These are phyloP conservation scores for Botrytis squamosa DNA, from an alignment of 2,329 filamentous ascomycete genomes.

Conservation along the genomic window DNA sequence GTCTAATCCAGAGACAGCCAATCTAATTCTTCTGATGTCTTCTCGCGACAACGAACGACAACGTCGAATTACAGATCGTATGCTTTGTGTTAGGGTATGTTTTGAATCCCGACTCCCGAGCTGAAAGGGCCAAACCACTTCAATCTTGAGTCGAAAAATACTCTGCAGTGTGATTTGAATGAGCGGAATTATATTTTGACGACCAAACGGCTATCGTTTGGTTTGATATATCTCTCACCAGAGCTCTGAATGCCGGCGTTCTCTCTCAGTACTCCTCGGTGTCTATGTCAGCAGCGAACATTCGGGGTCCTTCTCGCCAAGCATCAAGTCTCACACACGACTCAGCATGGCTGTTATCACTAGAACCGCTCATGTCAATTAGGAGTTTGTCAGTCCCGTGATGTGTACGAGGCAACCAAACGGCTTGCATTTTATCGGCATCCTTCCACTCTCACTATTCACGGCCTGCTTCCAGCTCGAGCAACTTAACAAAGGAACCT, in stretches of 20 bases:
- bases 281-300: background rate
- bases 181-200: background rate
- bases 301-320: background rate
- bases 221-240: background rate
- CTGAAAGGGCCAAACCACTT: background rate
- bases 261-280: background rate
- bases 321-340: background rate
- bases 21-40: background rate
- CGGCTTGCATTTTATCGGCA: background rate
- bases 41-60: background rate
- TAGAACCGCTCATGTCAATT: background rate
- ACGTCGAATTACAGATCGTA: rapidly evolving
- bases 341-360: background rate
- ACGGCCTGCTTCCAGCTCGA: background rate
- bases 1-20: background rate
- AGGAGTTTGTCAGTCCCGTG: no score
- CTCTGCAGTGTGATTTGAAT: background rate
- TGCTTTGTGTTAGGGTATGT: background rate
- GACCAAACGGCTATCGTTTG: background rate
- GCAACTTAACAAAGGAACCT: background rate
- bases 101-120: background rate
- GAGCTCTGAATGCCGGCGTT: background rate
- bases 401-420: background rate
- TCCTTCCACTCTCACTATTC: background rate
- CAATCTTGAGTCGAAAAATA: background rate